These are phyloP conservation scores for Pythium insidiosum DNA, from an alignment of 352 stramenopile species.

Conservation along the genomic window DNA sequence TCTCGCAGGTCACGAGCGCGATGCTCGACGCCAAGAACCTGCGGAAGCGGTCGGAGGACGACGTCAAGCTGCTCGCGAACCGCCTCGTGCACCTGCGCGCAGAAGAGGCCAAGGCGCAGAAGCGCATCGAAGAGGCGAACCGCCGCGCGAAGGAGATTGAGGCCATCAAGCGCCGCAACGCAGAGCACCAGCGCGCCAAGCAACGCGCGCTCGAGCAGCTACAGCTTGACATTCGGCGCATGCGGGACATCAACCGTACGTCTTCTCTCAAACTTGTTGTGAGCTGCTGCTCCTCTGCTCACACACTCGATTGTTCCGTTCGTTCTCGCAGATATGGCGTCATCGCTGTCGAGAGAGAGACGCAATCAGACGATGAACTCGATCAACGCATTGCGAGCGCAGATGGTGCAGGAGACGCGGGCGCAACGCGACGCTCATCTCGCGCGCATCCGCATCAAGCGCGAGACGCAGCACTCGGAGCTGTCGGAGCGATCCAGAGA, in stretches of 20 bases:
- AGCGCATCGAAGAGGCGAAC: slow-evolving; percentile 65
- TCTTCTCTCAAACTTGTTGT: no score
- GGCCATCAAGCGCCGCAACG: slow-evolving; percentile 49
- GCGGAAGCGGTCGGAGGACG: slow-evolving; percentile 39
- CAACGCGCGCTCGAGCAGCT: slow-evolving; percentile 40
- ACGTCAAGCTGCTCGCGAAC: slow-evolving; percentile 53
- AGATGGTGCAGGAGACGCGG: slow-evolving; percentile 45
- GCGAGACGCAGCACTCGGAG: slow-evolving; percentile 26
- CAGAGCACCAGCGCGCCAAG: slow-evolving; percentile 37
- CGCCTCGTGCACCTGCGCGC: slow-evolving; percentile 48
- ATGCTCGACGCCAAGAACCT: slow-evolving; percentile 62
- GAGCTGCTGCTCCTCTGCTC: no score
- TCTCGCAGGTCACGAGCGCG: slow-evolving; percentile 21
- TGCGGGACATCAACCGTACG: slow-evolving; percentile 49
- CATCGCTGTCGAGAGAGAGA: no score
- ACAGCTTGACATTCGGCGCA: slow-evolving; percentile 37
- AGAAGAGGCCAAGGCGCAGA: slow-evolving; percentile 46
- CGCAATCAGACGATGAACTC: slow-evolving; percentile 30
- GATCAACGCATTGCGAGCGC: slow-evolving; percentile 30
- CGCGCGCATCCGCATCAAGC: slow-evolving; percentile 31
- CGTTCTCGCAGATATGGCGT: no score
- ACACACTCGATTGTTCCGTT: no score
- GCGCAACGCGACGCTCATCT: slow-evolving; percentile 34
- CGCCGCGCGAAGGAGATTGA: slow-evolving; percentile 51
- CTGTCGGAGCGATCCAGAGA: slow-evolving; percentile 35